phyloP scores from a whole-genome alignment of 331 rosid species.

The Erythrophleum ivorense region DNA sequence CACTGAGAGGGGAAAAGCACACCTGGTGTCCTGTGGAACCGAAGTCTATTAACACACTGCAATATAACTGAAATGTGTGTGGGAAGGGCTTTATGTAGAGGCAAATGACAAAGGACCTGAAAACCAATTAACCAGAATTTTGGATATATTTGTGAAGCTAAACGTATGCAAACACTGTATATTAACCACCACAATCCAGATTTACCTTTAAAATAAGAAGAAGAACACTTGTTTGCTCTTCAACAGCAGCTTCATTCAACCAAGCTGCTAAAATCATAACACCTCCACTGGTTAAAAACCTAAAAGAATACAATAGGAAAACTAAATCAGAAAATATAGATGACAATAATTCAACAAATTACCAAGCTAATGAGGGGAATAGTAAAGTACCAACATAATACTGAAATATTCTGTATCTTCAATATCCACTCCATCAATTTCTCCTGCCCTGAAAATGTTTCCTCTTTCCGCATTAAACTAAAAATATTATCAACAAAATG shows the following conservation, averaged over 20 bases:
- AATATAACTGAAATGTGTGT: slow-evolving; percentile 82
- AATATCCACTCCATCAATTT: slow-evolving; percentile 92
- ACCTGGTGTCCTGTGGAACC: slow-evolving; percentile 93
- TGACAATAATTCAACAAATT: slow-evolving; percentile 7
- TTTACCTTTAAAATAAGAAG: slow-evolving; percentile 81
- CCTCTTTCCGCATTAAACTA: slow-evolving; percentile 82
- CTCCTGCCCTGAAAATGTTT: slow-evolving; percentile 92
- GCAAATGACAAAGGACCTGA: slow-evolving; percentile 97
- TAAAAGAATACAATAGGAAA: slow-evolving; percentile 45
- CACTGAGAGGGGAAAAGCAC: slow-evolving; percentile 40
- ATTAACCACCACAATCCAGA: slow-evolving; percentile 37
- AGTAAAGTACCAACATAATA: slow-evolving; percentile 76
- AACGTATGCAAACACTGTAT: not conserved
- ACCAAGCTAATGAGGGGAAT: slow-evolving; percentile 40
- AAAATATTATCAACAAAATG: slow-evolving; percentile 84
- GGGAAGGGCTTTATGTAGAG: slow-evolving; percentile 84
- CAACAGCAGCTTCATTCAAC: slow-evolving; percentile 82
- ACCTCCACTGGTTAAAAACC: slow-evolving; percentile 90
- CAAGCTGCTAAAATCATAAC: slow-evolving; percentile 86
- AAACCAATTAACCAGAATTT: slow-evolving; percentile 41
- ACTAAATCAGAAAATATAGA: slow-evolving; percentile 41
- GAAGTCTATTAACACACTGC: slow-evolving; percentile 88
- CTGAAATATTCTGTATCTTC: slow-evolving; percentile 78
- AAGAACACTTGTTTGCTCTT: slow-evolving; percentile 91
- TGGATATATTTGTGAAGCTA: not conserved